phyloP scores from a whole-genome alignment of 805 yeast genomes.

The Ogataea minuta region DNA sequence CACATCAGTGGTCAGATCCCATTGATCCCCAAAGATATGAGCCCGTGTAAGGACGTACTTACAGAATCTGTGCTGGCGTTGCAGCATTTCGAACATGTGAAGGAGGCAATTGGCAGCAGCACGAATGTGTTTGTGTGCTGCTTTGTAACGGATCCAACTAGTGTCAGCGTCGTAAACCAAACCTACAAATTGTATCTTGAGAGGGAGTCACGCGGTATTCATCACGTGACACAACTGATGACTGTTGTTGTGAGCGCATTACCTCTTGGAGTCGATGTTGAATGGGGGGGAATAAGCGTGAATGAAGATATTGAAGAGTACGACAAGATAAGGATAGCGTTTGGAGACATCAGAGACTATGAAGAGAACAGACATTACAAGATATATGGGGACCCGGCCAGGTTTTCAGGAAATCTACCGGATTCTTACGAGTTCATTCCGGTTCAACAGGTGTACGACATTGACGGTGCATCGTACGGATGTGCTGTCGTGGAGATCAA shows the following conservation, averaged over 20 bases:
- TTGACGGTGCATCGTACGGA: slow-evolving; percentile 1
- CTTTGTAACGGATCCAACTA: slow-evolving; percentile 42
- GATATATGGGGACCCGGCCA: slow-evolving; percentile 20
- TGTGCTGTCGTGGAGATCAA: slow-evolving; percentile 15
- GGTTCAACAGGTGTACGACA: slow-evolving; percentile 18
- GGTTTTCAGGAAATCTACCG: slow-evolving; percentile 4
- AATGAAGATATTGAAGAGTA: slow-evolving; percentile 39
- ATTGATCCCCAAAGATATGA: slow-evolving; percentile 70
- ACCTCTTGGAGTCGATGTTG: slow-evolving; percentile 65
- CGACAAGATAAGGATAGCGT: slow-evolving; percentile 16
- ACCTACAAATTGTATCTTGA: slow-evolving; percentile 47
- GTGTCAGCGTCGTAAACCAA: slow-evolving; percentile 33
- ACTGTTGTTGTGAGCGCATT: slow-evolving; percentile 55
- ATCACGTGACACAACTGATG: slow-evolving; percentile 33
- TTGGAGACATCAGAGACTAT: slow-evolving; percentile 18
- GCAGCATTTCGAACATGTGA: slow-evolving; percentile 71
- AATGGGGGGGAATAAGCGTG: slow-evolving; percentile 70
- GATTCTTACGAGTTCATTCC: slow-evolving; percentile 27
- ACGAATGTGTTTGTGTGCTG: slow-evolving; percentile 52
- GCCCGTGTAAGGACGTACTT: slow-evolving; percentile 33
- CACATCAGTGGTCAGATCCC: slow-evolving; percentile 91
- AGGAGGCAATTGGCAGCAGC: slow-evolving; percentile 47
- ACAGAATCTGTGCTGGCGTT: slow-evolving; percentile 55
- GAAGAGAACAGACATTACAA: slow-evolving; percentile 23
- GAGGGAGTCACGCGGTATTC: slow-evolving; percentile 12